Conservation (phyloP, 768 basidiomycete species). For the Chiua virens region DNA sequence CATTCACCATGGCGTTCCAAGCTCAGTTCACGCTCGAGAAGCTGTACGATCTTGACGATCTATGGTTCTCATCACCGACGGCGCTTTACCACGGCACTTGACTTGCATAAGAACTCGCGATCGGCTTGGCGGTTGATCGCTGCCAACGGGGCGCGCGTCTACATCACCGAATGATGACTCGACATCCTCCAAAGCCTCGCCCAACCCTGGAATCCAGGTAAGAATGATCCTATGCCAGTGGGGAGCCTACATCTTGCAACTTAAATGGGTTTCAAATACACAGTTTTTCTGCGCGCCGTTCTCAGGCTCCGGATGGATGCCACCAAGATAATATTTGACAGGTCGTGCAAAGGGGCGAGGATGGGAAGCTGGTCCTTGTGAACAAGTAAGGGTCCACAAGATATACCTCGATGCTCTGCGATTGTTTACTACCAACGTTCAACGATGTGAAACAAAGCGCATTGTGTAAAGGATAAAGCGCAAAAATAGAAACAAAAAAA, state of each 20-base stretch:
- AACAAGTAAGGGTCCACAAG: conserved; percentile 60
- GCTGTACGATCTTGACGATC: conserved; percentile 53
- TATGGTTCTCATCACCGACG: conserved; percentile 51
- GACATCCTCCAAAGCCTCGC: conserved; percentile 61
- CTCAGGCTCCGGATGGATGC: no score
- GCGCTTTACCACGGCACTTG: conserved; percentile 59
- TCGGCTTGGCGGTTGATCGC: no score
- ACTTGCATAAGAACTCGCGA: conserved; percentile 72
- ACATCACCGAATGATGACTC: conserved; percentile 72
- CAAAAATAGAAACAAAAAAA: no score
- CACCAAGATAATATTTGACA: no score
- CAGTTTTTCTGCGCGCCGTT: not conserved
- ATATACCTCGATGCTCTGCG: not conserved
- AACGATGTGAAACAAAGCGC: no score
- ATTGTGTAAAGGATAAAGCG: no score
- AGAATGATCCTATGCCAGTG: conserved; percentile 32
- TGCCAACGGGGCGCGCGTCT: conserved; percentile 76
- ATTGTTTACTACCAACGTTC: no score
- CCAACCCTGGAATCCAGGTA: conserved; percentile 43
- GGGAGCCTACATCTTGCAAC: conserved; percentile 39
- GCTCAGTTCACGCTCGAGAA: conserved; percentile 23
- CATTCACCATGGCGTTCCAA: conserved; percentile 23
- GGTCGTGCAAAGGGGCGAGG: conserved; percentile 45
- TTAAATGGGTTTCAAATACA: not conserved
- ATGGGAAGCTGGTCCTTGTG: conserved; percentile 60